Evolutionary conservation across 2,329 filamentous ascomycete species (phyloP).

Genomic region (Botrytis paeoniae): DNA sequence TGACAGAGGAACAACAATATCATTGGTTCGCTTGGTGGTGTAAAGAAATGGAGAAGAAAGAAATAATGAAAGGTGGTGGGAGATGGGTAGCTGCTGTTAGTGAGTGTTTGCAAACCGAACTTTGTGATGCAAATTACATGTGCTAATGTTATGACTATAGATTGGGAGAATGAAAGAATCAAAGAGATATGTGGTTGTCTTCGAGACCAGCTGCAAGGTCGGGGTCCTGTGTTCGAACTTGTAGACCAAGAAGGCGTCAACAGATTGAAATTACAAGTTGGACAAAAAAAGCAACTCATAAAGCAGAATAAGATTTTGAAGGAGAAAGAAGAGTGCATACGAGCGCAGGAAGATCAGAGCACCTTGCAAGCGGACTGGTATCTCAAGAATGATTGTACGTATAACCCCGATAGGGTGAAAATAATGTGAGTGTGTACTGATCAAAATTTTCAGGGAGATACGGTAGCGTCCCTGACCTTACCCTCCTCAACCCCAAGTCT

Average conservation of each 20-base stretch:
- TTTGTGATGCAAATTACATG: background rate
- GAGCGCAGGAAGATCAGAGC: background rate
- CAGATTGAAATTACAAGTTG: background rate
- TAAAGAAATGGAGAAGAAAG: background rate
- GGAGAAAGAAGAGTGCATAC: background rate
- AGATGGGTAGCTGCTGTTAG: conserved; percentile 19
- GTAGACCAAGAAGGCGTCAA: background rate
- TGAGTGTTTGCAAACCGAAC: background rate
- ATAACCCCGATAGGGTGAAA: background rate
- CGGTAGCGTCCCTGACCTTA: conserved; percentile 3
- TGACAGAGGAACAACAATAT: background rate
- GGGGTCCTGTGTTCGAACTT: background rate
- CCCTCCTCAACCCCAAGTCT: background rate
- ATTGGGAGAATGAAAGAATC: conserved; percentile 16
- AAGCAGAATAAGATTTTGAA: background rate
- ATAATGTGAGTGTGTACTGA: background rate
- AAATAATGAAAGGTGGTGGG: conserved; percentile 11
- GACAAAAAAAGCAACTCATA: background rate
- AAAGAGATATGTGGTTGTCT: background rate
- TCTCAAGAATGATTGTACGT: conserved; percentile 11
- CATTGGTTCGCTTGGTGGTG: conserved; percentile 14
- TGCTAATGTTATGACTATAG: background rate
- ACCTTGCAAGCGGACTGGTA: conserved; percentile 8
- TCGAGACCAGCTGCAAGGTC: background rate
- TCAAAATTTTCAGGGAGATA: background rate